Conservation (phyloP, 202 grass and related monocot genomes). For the Panicum hallii region DNA sequence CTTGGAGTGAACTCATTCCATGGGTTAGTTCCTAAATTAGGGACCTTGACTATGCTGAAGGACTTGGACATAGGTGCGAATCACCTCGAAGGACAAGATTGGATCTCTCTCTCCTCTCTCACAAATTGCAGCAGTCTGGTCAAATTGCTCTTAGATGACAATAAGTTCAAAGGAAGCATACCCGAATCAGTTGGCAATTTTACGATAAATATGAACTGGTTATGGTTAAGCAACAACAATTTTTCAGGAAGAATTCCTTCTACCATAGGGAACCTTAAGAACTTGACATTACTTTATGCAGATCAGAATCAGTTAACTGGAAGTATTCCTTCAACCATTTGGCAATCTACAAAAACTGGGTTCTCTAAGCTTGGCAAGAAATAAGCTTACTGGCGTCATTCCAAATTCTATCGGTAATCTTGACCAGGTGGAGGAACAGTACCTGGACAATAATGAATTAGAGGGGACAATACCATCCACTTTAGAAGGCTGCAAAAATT, state of each 20-base stretch:
- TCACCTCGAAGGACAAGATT: slow-evolving; percentile 41
- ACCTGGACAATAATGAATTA: slow-evolving; percentile 33
- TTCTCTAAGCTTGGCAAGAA: slow-evolving; percentile 24
- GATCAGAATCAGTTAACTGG: slow-evolving; percentile 39
- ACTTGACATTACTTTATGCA: slow-evolving; percentile 26
- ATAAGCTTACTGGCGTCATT: slow-evolving; percentile 39
- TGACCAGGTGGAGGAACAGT: slow-evolving; percentile 34
- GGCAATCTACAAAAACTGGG: slow-evolving; percentile 38
- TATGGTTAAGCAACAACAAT: slow-evolving; percentile 43
- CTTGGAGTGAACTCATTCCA: slow-evolving; percentile 39
- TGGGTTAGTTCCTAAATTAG: slow-evolving; percentile 43
- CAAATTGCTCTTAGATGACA: slow-evolving; percentile 26
- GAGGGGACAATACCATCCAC: slow-evolving; percentile 36
- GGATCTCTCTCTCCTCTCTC: slow-evolving; percentile 37
- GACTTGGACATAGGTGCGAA: slow-evolving; percentile 39
- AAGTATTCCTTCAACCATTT: slow-evolving; percentile 17
- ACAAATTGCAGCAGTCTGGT: slow-evolving; percentile 36
- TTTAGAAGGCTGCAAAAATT: slow-evolving; percentile 34
- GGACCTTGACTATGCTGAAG: slow-evolving; percentile 31
- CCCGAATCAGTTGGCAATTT: slow-evolving; percentile 46
- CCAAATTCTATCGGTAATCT: slow-evolving; percentile 48
- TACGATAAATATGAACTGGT: slow-evolving; percentile 10
- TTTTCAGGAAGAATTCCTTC: slow-evolving; percentile 48
- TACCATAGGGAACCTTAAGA: slow-evolving; percentile 22
- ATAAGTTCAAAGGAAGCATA: slow-evolving; percentile 43